Evolutionary conservation across 2,329 filamentous ascomycete species (phyloP).

Genomic region (Akanthomyces dipterigenus): DNA sequence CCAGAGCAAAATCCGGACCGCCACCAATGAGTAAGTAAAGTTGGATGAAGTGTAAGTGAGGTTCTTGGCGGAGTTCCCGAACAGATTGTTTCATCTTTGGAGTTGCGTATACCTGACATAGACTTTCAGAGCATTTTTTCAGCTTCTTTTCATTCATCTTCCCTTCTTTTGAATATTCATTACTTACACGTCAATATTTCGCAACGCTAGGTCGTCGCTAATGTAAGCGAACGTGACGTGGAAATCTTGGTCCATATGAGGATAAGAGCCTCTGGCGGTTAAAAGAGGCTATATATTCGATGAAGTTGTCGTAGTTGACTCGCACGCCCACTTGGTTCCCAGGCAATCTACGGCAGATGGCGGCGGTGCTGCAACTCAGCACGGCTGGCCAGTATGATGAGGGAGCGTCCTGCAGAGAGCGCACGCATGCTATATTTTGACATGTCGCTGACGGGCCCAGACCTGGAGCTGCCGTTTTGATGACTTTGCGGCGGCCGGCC

Average conservation of each 20-base stretch:
- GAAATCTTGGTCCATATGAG: too few relatives aligned
- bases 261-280: too few relatives aligned
- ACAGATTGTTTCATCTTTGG: not conserved
- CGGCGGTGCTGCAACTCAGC: not conserved
- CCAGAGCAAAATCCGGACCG: not conserved
- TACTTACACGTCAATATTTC: not conserved
- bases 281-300: too few relatives aligned
- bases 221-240: too few relatives aligned
- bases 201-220: too few relatives aligned
- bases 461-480: not conserved
- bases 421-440: not conserved
- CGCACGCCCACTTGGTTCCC: not conserved
- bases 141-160: not conserved
- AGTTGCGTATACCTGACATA: not conserved
- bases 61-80: not conserved
- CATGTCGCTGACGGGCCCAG: not conserved
- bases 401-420: not conserved
- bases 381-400: not conserved
- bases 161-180: not conserved
- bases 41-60: not conserved
- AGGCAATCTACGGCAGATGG: not conserved
- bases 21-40: not conserved
- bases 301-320: not conserved
- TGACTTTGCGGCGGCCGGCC: not conserved
- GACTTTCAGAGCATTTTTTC: not conserved